These are phyloP conservation scores for Priceomyces medius DNA, from an alignment of 805 yeast species.

Conservation along the genomic window DNA sequence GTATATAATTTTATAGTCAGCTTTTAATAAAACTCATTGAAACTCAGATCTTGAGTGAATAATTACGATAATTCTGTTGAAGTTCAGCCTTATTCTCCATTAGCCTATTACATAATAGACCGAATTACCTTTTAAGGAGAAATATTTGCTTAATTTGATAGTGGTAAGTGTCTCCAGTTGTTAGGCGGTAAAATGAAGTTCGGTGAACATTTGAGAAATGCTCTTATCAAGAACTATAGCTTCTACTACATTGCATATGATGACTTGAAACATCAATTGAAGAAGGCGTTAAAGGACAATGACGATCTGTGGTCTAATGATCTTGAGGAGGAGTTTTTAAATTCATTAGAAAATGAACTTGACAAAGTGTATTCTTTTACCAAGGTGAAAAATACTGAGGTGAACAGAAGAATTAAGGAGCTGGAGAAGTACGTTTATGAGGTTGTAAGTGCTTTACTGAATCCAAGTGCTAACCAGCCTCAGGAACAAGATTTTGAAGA, in stretches of 20 bases:
- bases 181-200: constrained; percentile 70
- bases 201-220: constrained; percentile 88
- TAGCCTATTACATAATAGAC: too few species aligned
- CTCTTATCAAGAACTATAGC: constrained; percentile 85
- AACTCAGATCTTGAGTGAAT: too few species aligned
- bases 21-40: too few species aligned
- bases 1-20: too few species aligned
- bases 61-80: too few species aligned
- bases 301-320: constrained; percentile 68
- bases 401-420: constrained; percentile 79
- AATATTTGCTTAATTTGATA: too few species aligned
- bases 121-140: too few species aligned
- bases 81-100: too few species aligned
- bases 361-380: constrained; percentile 94
- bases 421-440: constrained; percentile 70
- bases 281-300: constrained; percentile 61
- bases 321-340: constrained; percentile 79
- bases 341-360: constrained; percentile 72
- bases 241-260: constrained; percentile 91
- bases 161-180: too few species aligned
- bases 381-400: constrained; percentile 82
- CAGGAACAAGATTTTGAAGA: constrained; percentile 45
- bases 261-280: constrained; percentile 79
- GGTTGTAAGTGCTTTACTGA: constrained; percentile 52
- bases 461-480: constrained; percentile 30